Evolutionary conservation across 176 grass and related monocot genomes (phyloP), one percentile per base, ranked within the genome.

Genomic region (Musa itinerans): DNA sequence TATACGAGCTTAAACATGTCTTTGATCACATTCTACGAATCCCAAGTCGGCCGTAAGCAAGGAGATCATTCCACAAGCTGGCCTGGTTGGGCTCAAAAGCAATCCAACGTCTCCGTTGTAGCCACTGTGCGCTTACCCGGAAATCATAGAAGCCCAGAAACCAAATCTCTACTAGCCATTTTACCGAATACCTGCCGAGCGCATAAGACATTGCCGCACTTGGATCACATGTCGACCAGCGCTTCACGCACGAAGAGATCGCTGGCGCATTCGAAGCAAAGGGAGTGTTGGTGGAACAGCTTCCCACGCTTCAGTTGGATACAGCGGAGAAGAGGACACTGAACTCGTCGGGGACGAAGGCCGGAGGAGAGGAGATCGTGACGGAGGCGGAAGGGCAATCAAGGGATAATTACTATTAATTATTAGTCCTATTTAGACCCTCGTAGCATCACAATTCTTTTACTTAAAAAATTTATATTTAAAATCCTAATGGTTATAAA

Each of bases 101-200:
- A 79, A 11, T 84, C 69, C 49, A 84, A 13, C 1, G 70, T 52
- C 49, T 79, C 63, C 1, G 50, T 49, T 51, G 26, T 79, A 63
- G 53, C 29, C 76, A 27, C 76, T 85, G 52, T 76, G 77, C 13
- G 82, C 68, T 50, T 75, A 79, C 11, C 48, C 58, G 9, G 68
- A 74, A 57, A 78, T 64, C 71, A 74, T 85, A 11, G 83, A 68
- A 2, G n/a, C 65, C 53, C 71, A 55, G n/a, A 63, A 14, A 85
- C 58, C 20, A 76, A 80, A 26, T 69, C 76, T 68, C 74, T 34
- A 13, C 53, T 14, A 10, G 8, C 8, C 63, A 64, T 75, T 84
- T 69, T 68, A 25, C 80, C 83, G 11, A 80, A 84, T 71, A 76
- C 5, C 15, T 58, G n/a, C 7, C 63, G 10, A 17, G 63, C 77